Conservation (phyloP, 768 basidiomycete genomes). For the Lentinula guzmanii region DNA sequence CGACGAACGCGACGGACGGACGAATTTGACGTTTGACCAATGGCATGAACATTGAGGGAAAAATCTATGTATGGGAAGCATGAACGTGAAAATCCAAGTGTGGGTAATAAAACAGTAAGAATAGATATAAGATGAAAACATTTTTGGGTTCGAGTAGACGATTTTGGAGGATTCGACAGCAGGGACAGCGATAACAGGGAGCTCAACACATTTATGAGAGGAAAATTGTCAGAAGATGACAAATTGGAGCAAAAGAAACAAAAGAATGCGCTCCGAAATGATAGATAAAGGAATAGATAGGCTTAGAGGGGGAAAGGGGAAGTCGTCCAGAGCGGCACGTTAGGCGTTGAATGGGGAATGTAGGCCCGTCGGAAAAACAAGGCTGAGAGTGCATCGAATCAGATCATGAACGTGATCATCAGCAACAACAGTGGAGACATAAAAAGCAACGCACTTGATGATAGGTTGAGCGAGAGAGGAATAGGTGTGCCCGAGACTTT, state of each 20-base stretch:
- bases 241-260: not conserved
- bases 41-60: not conserved
- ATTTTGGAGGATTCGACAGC: not conserved
- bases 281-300: slow-evolving; percentile 2
- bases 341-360: not conserved
- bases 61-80: not conserved
- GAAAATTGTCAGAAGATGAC: not conserved
- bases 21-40: not conserved
- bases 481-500: not conserved
- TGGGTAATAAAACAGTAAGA: not conserved
- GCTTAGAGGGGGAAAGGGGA: not conserved
- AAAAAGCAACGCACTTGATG: not conserved
- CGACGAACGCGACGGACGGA: too few species aligned
- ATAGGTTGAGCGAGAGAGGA: not conserved
- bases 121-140: not conserved
- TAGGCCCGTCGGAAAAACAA: not conserved
- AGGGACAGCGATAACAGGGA: not conserved
- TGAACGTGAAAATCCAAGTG: not conserved
- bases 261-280: not conserved
- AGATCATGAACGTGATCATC: not conserved
- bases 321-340: not conserved
- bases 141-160: not conserved
- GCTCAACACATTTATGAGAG: not conserved
- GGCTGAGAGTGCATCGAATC: not conserved
- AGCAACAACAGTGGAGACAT: not conserved